Conservation (phyloP, 768 basidiomycete genomes). For the Auriscalpium vulgare region DNA sequence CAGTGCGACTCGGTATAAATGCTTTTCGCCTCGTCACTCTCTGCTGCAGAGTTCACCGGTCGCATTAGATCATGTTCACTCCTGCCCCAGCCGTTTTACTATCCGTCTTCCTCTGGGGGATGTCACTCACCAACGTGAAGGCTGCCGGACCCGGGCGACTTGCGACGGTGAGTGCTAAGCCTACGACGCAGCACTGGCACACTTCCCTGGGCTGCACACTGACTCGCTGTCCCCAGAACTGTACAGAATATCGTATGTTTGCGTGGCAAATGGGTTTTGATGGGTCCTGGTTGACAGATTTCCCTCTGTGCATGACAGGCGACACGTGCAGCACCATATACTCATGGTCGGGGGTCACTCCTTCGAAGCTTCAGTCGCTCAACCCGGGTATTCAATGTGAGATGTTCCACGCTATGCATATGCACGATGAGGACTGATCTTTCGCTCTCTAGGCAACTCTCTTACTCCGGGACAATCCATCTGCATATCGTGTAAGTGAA, state of each 20-base stretch:
- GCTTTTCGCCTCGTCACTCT: too few species aligned
- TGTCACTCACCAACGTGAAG: background rate
- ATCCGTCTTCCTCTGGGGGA: background rate
- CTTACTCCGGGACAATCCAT: too few species aligned
- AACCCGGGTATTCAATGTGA: slow-evolving; percentile 4
- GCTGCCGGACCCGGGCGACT: background rate
- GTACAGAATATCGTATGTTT: background rate
- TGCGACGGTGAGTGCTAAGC: background rate
- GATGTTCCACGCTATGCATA: background rate
- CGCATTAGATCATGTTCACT: background rate
- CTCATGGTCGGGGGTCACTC: background rate
- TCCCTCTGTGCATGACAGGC: background rate
- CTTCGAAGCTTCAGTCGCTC: background rate
- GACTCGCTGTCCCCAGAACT: background rate
- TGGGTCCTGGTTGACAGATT: background rate
- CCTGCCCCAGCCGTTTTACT: background rate
- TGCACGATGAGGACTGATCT: background rate
- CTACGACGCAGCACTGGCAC: background rate
- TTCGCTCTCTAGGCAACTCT: too few species aligned
- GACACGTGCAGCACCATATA: background rate
- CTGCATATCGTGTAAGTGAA: background rate
- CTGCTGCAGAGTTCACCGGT: too few species aligned
- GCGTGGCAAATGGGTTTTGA: background rate
- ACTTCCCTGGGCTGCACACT: background rate
- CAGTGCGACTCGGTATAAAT: too few species aligned